Evolutionary conservation across 257 asterid species (phyloP).

Genomic region (Datura wrightii): DNA sequence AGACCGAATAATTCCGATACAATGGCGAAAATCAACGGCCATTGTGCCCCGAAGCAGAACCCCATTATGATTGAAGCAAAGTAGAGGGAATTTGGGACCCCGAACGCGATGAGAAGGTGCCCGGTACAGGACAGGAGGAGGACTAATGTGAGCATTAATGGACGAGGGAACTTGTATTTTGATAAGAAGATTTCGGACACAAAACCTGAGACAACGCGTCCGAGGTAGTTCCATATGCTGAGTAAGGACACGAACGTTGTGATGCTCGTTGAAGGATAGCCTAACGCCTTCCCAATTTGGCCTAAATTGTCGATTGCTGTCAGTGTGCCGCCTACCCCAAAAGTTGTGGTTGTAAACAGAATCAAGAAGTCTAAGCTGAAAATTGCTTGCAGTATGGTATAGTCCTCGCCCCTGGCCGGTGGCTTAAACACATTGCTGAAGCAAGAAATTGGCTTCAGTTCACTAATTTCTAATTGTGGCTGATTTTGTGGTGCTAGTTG

Average conservation of each 20-base stretch:
- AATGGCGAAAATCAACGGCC: slow-evolving; percentile 62
- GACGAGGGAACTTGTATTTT: slow-evolving; percentile 60
- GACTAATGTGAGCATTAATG: slow-evolving; percentile 36
- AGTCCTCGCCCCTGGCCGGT: slow-evolving; percentile 63
- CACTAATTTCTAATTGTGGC: not conserved
- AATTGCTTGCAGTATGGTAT: slow-evolving; percentile 60
- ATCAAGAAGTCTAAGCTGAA: slow-evolving; percentile 65
- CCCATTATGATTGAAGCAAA: slow-evolving; percentile 57
- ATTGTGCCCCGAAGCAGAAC: slow-evolving; percentile 30
- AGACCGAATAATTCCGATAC: slow-evolving; percentile 63
- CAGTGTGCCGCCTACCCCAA: slow-evolving; percentile 60
- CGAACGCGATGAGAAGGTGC: slow-evolving; percentile 61
- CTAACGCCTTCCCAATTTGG: slow-evolving; percentile 32
- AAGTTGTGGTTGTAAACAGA: slow-evolving; percentile 49
- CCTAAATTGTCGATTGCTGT: slow-evolving; percentile 44
- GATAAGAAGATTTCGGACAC: slow-evolving; percentile 51
- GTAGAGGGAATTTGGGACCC: slow-evolving; percentile 54
- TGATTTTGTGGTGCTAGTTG: not conserved
- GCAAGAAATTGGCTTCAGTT: slow-evolving; percentile 33
- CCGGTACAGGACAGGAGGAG: slow-evolving; percentile 55
- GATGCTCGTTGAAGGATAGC: slow-evolving; percentile 55
- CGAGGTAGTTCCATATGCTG: slow-evolving; percentile 68
- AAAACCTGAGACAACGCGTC: slow-evolving; percentile 56
- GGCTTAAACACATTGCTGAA: slow-evolving; percentile 47
- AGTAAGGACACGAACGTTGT: slow-evolving; percentile 60